Evolutionary conservation across 495 filamentous ascomycete genomes (phyloP).

Genomic region (Corynascus novoguineensis): DNA sequence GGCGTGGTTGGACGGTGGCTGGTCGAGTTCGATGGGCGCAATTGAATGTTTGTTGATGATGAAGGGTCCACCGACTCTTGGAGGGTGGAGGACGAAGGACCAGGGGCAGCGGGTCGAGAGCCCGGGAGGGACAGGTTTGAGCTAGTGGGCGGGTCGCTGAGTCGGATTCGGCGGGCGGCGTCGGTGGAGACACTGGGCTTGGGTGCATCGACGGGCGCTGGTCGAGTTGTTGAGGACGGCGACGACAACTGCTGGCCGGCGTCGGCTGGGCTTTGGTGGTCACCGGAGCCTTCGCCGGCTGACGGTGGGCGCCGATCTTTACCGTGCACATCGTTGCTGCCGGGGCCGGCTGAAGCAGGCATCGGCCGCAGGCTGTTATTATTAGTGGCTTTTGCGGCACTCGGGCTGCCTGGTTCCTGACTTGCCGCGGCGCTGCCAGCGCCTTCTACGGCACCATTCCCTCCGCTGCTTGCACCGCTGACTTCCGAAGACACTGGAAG

Average conservation of each 20-base stretch:
- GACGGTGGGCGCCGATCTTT: constrained; percentile 19
- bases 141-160: constrained; percentile 23
- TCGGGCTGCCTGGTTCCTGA: not conserved
- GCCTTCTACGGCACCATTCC: not conserved
- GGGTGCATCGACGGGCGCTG: constrained; percentile 3
- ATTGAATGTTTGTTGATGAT: constrained; percentile 8
- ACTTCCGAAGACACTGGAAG: not conserved
- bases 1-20: constrained; percentile 23
- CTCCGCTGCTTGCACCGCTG: not conserved
- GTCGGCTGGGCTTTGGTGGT: constrained; percentile 13
- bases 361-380: not conserved
- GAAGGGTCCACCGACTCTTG: constrained; percentile 10
- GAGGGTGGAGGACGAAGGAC: constrained; percentile 4
- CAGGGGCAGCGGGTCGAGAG: not conserved
- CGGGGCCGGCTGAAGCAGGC: not conserved
- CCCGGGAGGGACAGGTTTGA: constrained; percentile 4
- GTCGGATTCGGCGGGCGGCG: constrained; percentile 11
- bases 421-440: not conserved
- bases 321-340: constrained; percentile 1
- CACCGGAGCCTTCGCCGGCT: constrained; percentile 15
- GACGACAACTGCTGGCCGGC: not conserved
- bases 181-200: constrained; percentile 11
- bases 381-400: constrained; percentile 20
- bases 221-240: not conserved
- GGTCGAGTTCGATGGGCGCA: constrained; percentile 20